Conservation (phyloP, 345 rosid genomes). For the Acer yangbiense region DNA sequence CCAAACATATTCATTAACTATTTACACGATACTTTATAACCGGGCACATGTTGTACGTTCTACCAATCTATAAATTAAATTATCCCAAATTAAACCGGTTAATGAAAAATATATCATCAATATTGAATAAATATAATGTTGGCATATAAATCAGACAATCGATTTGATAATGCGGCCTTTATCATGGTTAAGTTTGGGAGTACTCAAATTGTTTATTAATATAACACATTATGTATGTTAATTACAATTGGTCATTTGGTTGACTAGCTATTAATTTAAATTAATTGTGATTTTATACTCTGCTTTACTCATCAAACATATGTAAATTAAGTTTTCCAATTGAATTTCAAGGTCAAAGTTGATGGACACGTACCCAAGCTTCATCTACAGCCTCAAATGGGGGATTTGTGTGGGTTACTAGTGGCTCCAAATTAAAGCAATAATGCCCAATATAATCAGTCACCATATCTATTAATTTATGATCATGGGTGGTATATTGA, state of each 20-base stretch:
- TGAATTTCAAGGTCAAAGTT: background rate
- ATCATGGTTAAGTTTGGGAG: background rate
- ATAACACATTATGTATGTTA: background rate
- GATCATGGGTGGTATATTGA: background rate
- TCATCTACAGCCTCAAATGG: conserved; percentile 4
- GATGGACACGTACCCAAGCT: background rate
- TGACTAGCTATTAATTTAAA: background rate
- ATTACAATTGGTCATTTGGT: background rate
- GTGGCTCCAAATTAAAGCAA: conserved; percentile 20
- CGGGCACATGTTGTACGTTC: background rate
- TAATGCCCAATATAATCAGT: background rate
- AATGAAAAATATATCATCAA: no score
- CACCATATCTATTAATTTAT: background rate
- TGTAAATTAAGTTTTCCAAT: background rate
- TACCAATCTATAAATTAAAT: background rate
- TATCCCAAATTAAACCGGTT: no score
- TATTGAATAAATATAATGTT: no score
- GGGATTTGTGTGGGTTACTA: background rate
- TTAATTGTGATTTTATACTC: background rate
- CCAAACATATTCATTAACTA: no score
- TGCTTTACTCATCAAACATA: no score
- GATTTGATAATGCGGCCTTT: background rate
- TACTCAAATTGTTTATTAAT: no score
- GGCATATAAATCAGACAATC: background rate
- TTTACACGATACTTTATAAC: no score